Percentiles rank a stretch among this genome's conserved stretches.
phyloP scores from a whole-genome alignment of 768 basidiomycete genomes.

The Tephrocybe rancida region DNA sequence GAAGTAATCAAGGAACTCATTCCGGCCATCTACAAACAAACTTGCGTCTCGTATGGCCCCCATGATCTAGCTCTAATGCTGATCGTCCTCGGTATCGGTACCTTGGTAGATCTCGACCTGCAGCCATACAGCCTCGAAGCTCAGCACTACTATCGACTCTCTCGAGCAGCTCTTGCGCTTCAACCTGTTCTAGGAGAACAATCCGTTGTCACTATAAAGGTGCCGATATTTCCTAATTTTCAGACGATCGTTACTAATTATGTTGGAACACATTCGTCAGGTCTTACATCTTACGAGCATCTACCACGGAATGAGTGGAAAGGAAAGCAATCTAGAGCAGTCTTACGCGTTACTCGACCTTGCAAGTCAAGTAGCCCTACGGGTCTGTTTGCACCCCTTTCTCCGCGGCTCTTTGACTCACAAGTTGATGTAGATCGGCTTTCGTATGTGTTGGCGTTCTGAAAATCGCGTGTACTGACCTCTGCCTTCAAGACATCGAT shows the following conservation, averaged over 20 bases:
- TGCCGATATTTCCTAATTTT: conserved; percentile 2
- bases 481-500: conserved; percentile 40
- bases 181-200: conserved; percentile 45
- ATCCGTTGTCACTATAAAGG: conserved; percentile 50
- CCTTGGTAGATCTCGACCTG: conserved; percentile 46
- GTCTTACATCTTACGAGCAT: conserved; percentile 54
- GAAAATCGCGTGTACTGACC: conserved; percentile 4
- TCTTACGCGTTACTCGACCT: conserved; percentile 49
- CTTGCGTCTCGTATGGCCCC: conserved; percentile 39
- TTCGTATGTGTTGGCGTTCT: conserved; percentile 34
- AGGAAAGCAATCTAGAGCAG: conserved; percentile 50
- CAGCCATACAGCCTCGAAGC: conserved; percentile 52
- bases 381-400: conserved; percentile 32
- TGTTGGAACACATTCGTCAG: conserved; percentile 19
- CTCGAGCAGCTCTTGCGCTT: conserved; percentile 47
- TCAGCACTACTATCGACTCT: conserved; percentile 51
- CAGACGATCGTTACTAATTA: not conserved
- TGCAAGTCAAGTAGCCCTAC: conserved; percentile 48
- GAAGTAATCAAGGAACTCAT: conserved; percentile 47
- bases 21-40: conserved; percentile 45
- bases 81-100: conserved; percentile 48
- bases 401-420: not conserved
- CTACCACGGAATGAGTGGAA: conserved; percentile 55
- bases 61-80: conserved; percentile 53
- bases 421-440: conserved; percentile 36